These are phyloP conservation scores for Amanita phalloides DNA, from an alignment of 768 basidiomycete species.

Conservation along the genomic window DNA sequence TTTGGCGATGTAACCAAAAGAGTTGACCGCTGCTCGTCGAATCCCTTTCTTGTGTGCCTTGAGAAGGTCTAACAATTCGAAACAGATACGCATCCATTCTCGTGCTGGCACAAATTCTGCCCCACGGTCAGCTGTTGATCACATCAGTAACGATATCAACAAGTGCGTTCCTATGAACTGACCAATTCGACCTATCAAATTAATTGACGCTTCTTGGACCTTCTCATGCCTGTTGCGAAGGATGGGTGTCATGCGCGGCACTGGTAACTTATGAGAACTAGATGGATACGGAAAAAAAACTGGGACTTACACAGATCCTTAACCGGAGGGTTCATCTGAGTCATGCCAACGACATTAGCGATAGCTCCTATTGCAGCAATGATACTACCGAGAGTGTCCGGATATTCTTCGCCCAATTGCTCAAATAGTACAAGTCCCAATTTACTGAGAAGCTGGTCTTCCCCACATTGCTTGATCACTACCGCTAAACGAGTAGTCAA, in stretches of 20 bases:
- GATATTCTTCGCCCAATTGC: slow-evolving; percentile 98
- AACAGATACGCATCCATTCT: slow-evolving; percentile 99
- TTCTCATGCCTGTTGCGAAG: slow-evolving; percentile 98
- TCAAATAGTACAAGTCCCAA: slow-evolving; percentile 95
- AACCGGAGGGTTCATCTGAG: slow-evolving; percentile 99
- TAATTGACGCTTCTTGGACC: slow-evolving; percentile 98
- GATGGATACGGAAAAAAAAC: neutral
- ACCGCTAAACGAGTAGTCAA: slow-evolving; percentile 91
- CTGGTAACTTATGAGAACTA: slow-evolving; percentile 27
- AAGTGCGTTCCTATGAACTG: slow-evolving; percentile 22
- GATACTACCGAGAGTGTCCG: slow-evolving; percentile 97
- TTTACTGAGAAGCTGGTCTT: slow-evolving; percentile 92
- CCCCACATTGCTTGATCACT: slow-evolving; percentile 98
- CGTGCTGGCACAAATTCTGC: slow-evolving; percentile 97
- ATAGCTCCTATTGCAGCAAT: slow-evolving; percentile 98
- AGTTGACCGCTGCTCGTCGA: slow-evolving; percentile 97
- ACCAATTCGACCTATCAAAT: slow-evolving; percentile 94
- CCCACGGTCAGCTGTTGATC: slow-evolving; percentile 75
- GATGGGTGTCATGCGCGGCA: slow-evolving; percentile 99
- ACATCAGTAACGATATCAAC: slow-evolving; percentile 1
- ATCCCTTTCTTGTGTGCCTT: slow-evolving; percentile 99
- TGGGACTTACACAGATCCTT: slow-evolving; percentile 87
- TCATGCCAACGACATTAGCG: slow-evolving; percentile 99
- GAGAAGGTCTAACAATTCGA: slow-evolving; percentile 91
- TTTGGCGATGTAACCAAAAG: slow-evolving; percentile 99